Base-by-base conservation (phyloP, 2,329 filamentous ascomycete genomes). In the Penicillium fuscoglaucum region DNA sequence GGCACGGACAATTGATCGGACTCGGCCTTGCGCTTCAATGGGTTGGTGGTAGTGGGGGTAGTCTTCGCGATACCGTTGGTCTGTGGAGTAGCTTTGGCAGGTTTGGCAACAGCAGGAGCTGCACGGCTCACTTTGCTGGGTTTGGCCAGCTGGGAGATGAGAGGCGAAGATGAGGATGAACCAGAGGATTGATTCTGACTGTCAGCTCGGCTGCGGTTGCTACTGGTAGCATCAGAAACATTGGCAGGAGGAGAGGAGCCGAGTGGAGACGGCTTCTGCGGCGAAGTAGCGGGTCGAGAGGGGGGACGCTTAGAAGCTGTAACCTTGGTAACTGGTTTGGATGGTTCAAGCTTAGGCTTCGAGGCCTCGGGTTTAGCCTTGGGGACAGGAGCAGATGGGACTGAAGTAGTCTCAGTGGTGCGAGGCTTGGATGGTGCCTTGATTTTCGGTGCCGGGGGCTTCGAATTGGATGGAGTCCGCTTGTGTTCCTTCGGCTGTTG, bases 211-310 rank as follows among this genome's bases (percentile, higher is more conserved):
- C 62, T 72, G 62, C 75, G 74, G 50, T 62, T 71, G 62, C 75
- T 74, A 66, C 80, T 75, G 60, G 83, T 76, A 55, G 83, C 75
- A 67, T 87, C 83, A 21, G 84, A 86, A 29, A 82, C 82, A 68
- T 85, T 86, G 60, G 84, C 80, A 6, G 84, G 84, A 24, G 84
- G 83, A 2, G 85, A 86, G 7, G 83, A 84, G 10, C 82, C 84
- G 12, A 87, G 79, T 13, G 84, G 84, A 17, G 85, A 87, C 2
- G 84, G 84, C 53, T 87, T 87, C 67, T 81, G 83, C 1, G 85
- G 83, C 43, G 83, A 84, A 59, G 78, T 85, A 24, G 74, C 76
- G 50, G 66, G 70, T 61, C 68, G 77, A 57, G 70, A 77, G 72
- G 70, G 66, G 17, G 71, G 68, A 43, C 73, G 68, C 58, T 77